Conservation (phyloP, 108 stramenopile species). For the Cyclostephanos invisitatus region DNA sequence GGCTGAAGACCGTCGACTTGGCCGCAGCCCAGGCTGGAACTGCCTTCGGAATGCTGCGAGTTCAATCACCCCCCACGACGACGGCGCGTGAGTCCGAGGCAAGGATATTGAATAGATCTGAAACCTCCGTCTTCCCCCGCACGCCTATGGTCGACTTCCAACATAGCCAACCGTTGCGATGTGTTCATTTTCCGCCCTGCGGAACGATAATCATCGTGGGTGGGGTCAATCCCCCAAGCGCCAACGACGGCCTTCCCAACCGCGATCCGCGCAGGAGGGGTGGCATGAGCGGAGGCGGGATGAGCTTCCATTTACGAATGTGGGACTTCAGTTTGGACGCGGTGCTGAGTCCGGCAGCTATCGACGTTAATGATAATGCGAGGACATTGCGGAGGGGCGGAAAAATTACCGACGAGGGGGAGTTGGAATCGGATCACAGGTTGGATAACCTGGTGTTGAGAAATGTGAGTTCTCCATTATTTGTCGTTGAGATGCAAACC, state of each 20-base stretch:
- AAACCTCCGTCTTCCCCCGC: slow-evolving; percentile 26
- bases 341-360: slow-evolving; percentile 18
- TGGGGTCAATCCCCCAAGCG: slow-evolving; percentile 72
- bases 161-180: slow-evolving; percentile 68
- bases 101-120: slow-evolving; percentile 30
- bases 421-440: slow-evolving; percentile 38
- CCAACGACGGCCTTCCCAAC: slow-evolving; percentile 37
- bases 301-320: slow-evolving; percentile 77
- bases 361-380: background rate
- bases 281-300: slow-evolving; percentile 50
- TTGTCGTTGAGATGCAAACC: background rate
- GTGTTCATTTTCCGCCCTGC: slow-evolving; percentile 91
- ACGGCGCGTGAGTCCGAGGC: slow-evolving; percentile 20
- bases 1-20: background rate
- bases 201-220: slow-evolving; percentile 86
- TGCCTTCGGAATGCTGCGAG: background rate
- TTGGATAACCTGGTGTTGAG: slow-evolving; percentile 38
- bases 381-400: slow-evolving; percentile 21
- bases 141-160: slow-evolving; percentile 38
- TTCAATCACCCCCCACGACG: background rate
- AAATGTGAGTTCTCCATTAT: slow-evolving; percentile 52
- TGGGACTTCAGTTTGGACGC: slow-evolving; percentile 81
- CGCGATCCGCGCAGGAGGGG: slow-evolving; percentile 26
- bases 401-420: slow-evolving; percentile 37
- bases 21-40: background rate